A percentile compares a stretch with the other conserved stretches of the same genome.
Conservation (phyloP, 139 green algal genomes). For the Chlamydomonas sp. region DNA sequence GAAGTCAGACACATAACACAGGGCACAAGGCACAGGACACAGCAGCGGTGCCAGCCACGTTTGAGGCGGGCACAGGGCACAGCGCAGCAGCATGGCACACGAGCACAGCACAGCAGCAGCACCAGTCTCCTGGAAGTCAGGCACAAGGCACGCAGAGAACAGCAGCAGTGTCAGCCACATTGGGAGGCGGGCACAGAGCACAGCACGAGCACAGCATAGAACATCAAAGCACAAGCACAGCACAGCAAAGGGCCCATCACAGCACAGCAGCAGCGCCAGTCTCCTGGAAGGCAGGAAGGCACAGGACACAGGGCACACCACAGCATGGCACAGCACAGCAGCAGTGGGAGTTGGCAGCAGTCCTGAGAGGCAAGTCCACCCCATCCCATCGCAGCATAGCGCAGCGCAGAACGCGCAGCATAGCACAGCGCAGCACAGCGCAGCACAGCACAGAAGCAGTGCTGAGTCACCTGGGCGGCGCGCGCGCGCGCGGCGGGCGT, state of each 20-base stretch:
- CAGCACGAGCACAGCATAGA: background rate
- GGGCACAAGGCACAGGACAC: too few relatives aligned
- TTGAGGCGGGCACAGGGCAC: background rate
- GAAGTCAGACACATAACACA: background rate
- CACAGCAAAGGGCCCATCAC: background rate
- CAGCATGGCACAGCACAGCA: too few relatives aligned
- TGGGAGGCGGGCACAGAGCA: background rate
- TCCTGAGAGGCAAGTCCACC: too few relatives aligned
- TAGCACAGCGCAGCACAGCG: too few relatives aligned
- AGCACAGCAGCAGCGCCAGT: background rate
- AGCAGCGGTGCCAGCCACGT: too few relatives aligned
- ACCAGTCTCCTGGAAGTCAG: background rate
- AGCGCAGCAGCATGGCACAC: too few relatives aligned
- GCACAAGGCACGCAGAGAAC: background rate
- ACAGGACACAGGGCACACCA: background rate
- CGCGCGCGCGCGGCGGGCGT: too few relatives aligned
- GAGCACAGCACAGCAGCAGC: background rate
- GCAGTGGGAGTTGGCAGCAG: too few relatives aligned
- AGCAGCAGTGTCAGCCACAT: background rate
- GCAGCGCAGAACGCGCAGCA: too few relatives aligned
- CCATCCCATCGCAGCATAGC: too few relatives aligned
- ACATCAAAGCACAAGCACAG: background rate
- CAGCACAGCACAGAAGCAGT: too few relatives aligned
- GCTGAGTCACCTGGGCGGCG: too few relatives aligned
- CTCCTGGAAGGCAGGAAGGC: background rate